Evolutionary conservation across 768 basidiomycete species (phyloP).

Genomic region (Naganishia onofrii): DNA sequence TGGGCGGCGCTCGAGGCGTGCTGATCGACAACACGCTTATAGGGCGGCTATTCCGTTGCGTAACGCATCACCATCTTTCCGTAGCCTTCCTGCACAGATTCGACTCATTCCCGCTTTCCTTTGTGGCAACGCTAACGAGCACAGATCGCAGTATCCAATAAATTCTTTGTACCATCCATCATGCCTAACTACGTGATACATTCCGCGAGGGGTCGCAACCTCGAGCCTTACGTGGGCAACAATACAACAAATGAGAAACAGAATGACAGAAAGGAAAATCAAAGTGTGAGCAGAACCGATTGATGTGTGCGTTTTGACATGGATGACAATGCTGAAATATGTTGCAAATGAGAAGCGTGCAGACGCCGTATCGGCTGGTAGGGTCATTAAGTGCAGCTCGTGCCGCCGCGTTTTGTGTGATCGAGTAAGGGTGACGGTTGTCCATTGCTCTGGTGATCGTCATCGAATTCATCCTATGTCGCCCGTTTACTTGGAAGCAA

Average conservation of each 20-base stretch:
- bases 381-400: background rate
- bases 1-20: too few species aligned
- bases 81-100: too few species aligned
- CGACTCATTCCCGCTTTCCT: too few species aligned
- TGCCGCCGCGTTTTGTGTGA: conserved; percentile 6
- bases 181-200: conserved; percentile 17
- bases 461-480: background rate
- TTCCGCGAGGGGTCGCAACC: background rate
- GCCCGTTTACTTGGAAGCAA: conserved; percentile 4
- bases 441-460: background rate
- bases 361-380: background rate
- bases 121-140: too few species aligned
- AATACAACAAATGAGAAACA: conserved; percentile 11
- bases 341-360: background rate
- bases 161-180: background rate
- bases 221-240: background rate
- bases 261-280: background rate
- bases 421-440: background rate
- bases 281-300: background rate
- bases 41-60: too few species aligned
- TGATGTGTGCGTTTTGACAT: background rate
- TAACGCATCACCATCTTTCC: too few species aligned
- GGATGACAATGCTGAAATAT: background rate
- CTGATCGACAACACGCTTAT: too few species aligned
- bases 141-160: background rate